Conservation (phyloP, 2,329 filamentous ascomycete genomes). For the Beauveria medogensis region DNA sequence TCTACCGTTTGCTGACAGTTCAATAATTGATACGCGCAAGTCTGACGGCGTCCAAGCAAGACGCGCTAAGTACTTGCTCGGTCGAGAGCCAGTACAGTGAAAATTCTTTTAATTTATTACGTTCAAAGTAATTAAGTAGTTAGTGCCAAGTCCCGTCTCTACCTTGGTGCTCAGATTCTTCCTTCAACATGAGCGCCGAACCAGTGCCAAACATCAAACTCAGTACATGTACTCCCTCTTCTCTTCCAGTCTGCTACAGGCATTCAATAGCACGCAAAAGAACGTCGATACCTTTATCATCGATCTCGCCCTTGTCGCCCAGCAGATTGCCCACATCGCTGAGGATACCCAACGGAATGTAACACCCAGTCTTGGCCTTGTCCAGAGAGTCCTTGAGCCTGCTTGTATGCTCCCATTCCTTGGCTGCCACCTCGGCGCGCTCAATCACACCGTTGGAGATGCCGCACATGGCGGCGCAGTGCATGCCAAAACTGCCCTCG, state of each 20-base stretch:
- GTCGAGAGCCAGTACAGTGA: background rate
- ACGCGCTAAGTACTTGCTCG: too few relatives aligned
- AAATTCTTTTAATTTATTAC: background rate
- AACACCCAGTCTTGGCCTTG: constrained; percentile 67
- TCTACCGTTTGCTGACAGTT: too few relatives aligned
- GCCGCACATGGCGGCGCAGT: constrained; percentile 96
- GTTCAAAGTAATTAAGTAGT: background rate
- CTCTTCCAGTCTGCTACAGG: constrained; percentile 30
- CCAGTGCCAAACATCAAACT: background rate
- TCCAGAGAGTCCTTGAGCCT: constrained; percentile 83
- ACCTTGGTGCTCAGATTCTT: background rate
- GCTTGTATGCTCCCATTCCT: constrained; percentile 92
- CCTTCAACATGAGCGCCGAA: background rate
- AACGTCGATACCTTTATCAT: constrained; percentile 47
- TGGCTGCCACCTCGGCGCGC: constrained; percentile 78
- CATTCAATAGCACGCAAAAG: constrained; percentile 52
- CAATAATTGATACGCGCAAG: too few relatives aligned
- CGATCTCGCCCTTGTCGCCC: constrained; percentile 45
- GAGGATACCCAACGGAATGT: constrained; percentile 75
- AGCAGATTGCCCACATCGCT: constrained; percentile 81
- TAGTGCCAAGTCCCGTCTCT: background rate
- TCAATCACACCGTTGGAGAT: constrained; percentile 78
- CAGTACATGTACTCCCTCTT: background rate
- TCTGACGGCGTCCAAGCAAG: too few relatives aligned
- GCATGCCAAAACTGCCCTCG: constrained; percentile 97